Conservation (phyloP, 2,329 filamentous ascomycete genomes). For the Epichloe gansuensis region DNA sequence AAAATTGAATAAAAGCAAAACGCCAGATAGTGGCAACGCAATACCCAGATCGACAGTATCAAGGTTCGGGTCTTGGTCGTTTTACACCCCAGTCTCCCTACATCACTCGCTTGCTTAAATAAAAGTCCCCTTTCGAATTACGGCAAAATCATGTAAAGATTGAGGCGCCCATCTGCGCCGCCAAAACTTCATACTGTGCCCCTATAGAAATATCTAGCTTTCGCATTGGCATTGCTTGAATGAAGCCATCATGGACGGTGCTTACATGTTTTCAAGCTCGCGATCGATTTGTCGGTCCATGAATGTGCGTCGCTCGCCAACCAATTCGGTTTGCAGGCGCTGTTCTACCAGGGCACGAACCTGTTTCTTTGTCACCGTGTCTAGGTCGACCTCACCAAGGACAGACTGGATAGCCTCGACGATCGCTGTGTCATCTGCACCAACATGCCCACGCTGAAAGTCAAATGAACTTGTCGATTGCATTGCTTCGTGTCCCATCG, state of each 20-base stretch:
- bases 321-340: conserved; percentile 77
- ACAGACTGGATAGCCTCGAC: conserved; percentile 75
- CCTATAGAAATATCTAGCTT: background rate
- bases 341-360: conserved; percentile 85
- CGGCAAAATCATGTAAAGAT: no score
- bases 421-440: conserved; percentile 70
- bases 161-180: background rate
- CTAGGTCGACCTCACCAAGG: conserved; percentile 78
- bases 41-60: background rate
- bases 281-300: conserved; percentile 88
- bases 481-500: conserved; percentile 33
- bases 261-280: conserved; percentile 85
- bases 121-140: background rate
- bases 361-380: conserved; percentile 98
- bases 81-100: background rate
- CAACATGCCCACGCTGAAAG: conserved; percentile 46
- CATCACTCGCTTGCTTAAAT: background rate
- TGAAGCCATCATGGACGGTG: background rate
- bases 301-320: conserved; percentile 76
- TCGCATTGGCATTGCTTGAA: background rate
- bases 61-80: background rate
- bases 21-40: background rate
- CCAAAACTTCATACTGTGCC: background rate
- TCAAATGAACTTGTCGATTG: conserved; percentile 44
- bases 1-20: background rate